Base-by-base conservation (phyloP, 2,329 filamentous ascomycete species). In the Stemphylium beticola region DNA sequence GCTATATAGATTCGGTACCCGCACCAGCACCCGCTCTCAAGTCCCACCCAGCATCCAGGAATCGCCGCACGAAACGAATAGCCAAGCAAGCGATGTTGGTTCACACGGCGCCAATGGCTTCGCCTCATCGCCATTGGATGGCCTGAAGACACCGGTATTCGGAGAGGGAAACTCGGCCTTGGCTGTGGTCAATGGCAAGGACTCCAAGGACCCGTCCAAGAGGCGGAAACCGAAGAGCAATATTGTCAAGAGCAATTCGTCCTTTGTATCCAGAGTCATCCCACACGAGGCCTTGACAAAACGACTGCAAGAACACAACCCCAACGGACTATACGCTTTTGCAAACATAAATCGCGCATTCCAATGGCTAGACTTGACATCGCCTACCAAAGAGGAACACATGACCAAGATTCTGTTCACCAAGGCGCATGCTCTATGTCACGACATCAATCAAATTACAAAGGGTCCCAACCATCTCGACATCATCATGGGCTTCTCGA, bases 221-320 rank as follows among this genome's bases (percentile, higher is more conserved):
- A 85, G 87, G 73, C 86, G 88, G 70, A 99, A 99, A 75, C 95
- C 95, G 2, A 99, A 98, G 82, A 98, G 93, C 77, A 98, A 96
- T 75, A 95, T 99, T 75, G 88, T 93, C 47, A 99, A 99, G 81
- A 98, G 92, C 78, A 98, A 96, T 76, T 99, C 95, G 9, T 96
- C 93, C 0, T 99, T 97, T 72, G 95, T 99, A 26, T 97, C 93
- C n/a, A 83, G 95, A 49, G 93, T 97, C 29, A 96, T 98, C 61
- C 88, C 92, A 14, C 91, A 96, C 68, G 95, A 99, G 67, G 83
- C 83, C 4, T 76, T 96, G 49, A 83, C 84, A 18, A 96, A 95
- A 76, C 87, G 90, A 61, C 76, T 98, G 59, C 84, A 86, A 43
- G 95, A 98, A 29, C 87, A 91, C 58, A 86, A 87, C 11, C 81